Evolutionary conservation across 2,329 filamentous ascomycete genomes (phyloP).

Genomic region (Claviceps digitariae): DNA sequence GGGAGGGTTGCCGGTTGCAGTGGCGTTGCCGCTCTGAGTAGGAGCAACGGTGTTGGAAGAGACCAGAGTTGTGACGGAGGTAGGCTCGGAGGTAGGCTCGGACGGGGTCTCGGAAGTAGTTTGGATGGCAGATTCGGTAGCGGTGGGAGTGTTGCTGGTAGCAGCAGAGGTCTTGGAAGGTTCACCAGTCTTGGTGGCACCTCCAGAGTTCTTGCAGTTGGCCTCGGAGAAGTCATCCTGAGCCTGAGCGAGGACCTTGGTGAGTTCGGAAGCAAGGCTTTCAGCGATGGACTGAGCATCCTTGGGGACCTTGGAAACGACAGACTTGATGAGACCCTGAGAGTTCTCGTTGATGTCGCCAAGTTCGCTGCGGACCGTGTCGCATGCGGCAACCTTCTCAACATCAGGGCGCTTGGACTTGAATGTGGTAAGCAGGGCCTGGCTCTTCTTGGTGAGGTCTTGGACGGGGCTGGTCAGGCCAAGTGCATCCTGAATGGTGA

Average conservation of each 20-base stretch:
- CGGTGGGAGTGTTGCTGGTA: not conserved
- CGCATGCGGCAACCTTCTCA: conserved; percentile 16
- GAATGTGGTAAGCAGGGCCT: conserved; percentile 14
- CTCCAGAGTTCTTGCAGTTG: conserved; percentile 16
- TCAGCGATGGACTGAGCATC: conserved; percentile 15
- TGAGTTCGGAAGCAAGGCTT: conserved; percentile 13
- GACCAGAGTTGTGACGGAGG: not conserved
- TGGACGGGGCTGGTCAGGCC: conserved; percentile 9
- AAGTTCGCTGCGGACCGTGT: conserved; percentile 12
- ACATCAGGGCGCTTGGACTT: conserved; percentile 15
- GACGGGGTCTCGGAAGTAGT: not conserved
- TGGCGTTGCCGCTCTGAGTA: conserved; percentile 3
- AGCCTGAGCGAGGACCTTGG: conserved; percentile 11
- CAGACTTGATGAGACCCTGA: conserved; percentile 15
- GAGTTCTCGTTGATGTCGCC: conserved; percentile 12
- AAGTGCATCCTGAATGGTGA: conserved; percentile 9
- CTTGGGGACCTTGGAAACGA: conserved; percentile 17
- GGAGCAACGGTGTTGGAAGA: conserved; percentile 2
- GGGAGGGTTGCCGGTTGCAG: conserved; percentile 1
- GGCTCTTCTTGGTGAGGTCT: conserved; percentile 13
- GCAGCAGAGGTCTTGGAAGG: not conserved
- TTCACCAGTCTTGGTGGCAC: not conserved
- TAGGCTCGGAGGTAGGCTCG: not conserved
- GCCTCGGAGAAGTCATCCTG: conserved; percentile 13
- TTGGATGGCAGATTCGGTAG: not conserved